Evolutionary conservation across 805 yeast genomes (phyloP).

Genomic region (Candida peoriensis): DNA sequence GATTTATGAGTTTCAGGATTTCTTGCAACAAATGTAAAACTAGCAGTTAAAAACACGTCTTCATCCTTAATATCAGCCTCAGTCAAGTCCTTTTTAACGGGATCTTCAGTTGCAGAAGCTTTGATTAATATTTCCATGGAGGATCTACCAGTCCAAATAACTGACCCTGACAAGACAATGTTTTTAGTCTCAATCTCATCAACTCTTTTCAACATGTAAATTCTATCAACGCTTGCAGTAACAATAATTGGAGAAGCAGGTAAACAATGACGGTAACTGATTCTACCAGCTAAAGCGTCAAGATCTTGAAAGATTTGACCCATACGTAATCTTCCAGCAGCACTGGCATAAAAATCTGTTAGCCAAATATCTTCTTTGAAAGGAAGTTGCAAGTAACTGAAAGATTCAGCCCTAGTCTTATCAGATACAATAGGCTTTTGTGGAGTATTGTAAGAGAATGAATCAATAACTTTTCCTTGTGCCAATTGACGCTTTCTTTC

Average conservation of each 20-base stretch:
- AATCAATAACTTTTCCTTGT: conserved; percentile 69
- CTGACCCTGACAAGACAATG: conserved; percentile 83
- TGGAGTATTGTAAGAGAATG: conserved; percentile 67
- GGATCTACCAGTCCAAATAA: conserved; percentile 90
- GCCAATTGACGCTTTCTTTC: conserved; percentile 66
- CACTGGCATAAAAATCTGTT: conserved; percentile 83
- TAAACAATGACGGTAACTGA: conserved; percentile 87
- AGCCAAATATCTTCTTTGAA: conserved; percentile 80
- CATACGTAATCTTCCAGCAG: conserved; percentile 85
- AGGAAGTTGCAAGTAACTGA: conserved; percentile 64
- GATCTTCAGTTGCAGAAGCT: conserved; percentile 70
- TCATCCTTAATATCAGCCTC: conserved; percentile 56
- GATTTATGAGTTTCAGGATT: conserved; percentile 90
- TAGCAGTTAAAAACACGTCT: conserved; percentile 78
- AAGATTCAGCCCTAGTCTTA: conserved; percentile 73
- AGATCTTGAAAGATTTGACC: conserved; percentile 93
- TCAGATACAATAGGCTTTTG: conserved; percentile 67
- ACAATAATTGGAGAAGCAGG: conserved; percentile 96
- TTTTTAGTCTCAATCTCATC: conserved; percentile 73
- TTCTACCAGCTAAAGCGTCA: conserved; percentile 91
- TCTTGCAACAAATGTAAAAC: conserved; percentile 93
- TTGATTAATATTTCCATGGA: conserved; percentile 93
- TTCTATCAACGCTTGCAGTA: conserved; percentile 91
- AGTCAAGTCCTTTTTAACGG: conserved; percentile 46
- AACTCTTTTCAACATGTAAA: conserved; percentile 77